These are phyloP conservation scores for Globisporangium ultimum DNA, from an alignment of 352 stramenopile genomes.

Conservation along the genomic window DNA sequence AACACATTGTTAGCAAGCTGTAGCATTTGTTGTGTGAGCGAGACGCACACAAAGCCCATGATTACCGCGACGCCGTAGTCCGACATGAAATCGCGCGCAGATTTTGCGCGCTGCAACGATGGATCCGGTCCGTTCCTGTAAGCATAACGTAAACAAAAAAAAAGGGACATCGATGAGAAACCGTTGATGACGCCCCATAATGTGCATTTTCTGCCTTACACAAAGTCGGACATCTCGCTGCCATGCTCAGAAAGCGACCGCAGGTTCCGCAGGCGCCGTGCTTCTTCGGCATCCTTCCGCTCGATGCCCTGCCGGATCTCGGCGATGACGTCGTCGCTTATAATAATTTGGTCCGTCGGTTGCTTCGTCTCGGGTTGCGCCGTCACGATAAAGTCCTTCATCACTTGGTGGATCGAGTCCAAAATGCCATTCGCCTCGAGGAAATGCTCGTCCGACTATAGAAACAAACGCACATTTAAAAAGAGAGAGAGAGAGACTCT, in stretches of 20 bases:
- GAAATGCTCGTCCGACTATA: constrained; percentile 66
- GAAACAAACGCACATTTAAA: background rate
- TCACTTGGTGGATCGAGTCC: constrained; percentile 79
- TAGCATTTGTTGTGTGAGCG: constrained; percentile 10
- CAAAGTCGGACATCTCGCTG: constrained; percentile 4
- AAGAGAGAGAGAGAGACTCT: background rate
- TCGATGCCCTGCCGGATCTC: constrained; percentile 51
- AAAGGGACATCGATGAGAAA: background rate
- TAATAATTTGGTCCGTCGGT: constrained; percentile 49
- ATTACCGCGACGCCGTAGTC: constrained; percentile 29
- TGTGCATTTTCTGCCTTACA: background rate
- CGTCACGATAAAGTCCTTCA: constrained; percentile 52
- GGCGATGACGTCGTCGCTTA: constrained; percentile 69
- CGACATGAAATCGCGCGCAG: constrained; percentile 36
- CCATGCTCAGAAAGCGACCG: constrained; percentile 22
- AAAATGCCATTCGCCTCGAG: constrained; percentile 73
- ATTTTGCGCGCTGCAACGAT: constrained; percentile 27
- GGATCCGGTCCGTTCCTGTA: constrained; percentile 1
- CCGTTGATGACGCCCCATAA: too few relatives aligned
- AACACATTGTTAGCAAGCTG: background rate
- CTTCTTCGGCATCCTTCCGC: constrained; percentile 23
- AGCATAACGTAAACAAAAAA: background rate
- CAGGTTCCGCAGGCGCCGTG: constrained; percentile 23
- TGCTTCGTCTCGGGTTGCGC: constrained; percentile 16
- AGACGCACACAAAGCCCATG: background rate